Conservation (phyloP, 805 yeast species). For the Kluyveromyces starmeri region DNA sequence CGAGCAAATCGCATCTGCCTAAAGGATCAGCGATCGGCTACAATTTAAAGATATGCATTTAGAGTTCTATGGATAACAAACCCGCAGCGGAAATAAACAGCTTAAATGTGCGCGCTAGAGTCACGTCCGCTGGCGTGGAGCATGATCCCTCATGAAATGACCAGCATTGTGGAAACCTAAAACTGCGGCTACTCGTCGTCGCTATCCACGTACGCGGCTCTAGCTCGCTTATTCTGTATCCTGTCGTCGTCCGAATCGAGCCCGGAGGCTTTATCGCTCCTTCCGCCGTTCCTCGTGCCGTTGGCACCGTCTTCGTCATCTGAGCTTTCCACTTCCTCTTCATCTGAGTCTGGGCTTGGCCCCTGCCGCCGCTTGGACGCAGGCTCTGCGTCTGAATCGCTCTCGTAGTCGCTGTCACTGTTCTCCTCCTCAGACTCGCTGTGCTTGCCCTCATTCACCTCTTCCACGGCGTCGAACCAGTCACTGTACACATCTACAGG, state of each 20-base stretch:
- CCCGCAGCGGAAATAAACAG: too few species aligned
- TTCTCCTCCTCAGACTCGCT: conserved; percentile 28
- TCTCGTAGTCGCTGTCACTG: conserved; percentile 29
- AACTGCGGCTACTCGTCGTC: conserved; percentile 15
- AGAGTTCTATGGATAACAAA: too few species aligned
- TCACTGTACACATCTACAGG: conserved; percentile 94
- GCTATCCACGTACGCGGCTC: conserved; percentile 15
- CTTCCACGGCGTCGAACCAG: conserved; percentile 96
- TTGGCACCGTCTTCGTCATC: conserved; percentile 15
- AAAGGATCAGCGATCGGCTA: too few species aligned
- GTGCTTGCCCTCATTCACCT: conserved; percentile 35
- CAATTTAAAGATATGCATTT: too few species aligned
- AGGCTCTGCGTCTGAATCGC: conserved; percentile 29
- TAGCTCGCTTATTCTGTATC: conserved; percentile 13
- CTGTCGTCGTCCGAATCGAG: conserved; percentile 11
- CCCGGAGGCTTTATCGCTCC: not conserved
- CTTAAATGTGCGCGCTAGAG: too few species aligned
- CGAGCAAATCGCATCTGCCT: too few species aligned
- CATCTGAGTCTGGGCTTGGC: conserved; percentile 12
- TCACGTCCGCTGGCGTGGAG: too few species aligned
- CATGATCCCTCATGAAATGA: too few species aligned
- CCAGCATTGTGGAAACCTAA: too few species aligned
- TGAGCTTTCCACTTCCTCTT: conserved; percentile 18
- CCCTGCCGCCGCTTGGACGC: conserved; percentile 12
- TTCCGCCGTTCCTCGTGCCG: conserved; percentile 6